Evolutionary conservation across 371 early-diverging fungal species (phyloP), one percentile per base, ranked within the genome.

Genomic region (Actinomortierella wolfii): DNA sequence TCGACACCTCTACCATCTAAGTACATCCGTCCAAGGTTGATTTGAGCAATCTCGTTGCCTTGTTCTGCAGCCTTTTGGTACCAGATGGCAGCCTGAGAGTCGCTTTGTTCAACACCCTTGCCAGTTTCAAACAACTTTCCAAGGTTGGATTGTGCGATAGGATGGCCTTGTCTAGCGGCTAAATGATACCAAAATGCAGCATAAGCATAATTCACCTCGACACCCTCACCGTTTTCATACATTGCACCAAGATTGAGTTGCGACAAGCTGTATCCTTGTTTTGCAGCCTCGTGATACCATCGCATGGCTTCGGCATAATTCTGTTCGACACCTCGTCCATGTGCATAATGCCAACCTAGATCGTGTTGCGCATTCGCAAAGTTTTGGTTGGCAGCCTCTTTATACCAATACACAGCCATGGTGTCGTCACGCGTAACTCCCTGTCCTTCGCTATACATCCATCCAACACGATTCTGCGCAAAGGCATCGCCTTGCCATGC

Each of bases 41-140:
- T 90, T 67, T 92, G 89, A 20, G 93, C 94, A 66, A 88, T 89
- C 25, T 87, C 85, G 68, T 90, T 90, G n/a, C 94, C 94, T 46
- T 83, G 79, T 52, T 84, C 85, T 3, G 94, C 92, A 9, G 93
- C 80, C 51, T 80, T 64, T 23, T 61, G 60, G 67, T 91, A 94
- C 89, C 89, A 94, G 52, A 78, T 57, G 25, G 93, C 84, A 5
- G 94, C 94, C 59, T 84, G 80, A 2, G 64, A 54, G 0, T 86
- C 68, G 54, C 91, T 78, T 66, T 85, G 83, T 55, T 83, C 81
- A 3, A 89, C 86, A 20, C 92, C 93, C 51, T 87, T 79, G 34
- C 94, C 95, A 34, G 90, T 89, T 76, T 93, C 93, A 65, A 90
- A 92, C 57, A 91, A 91, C 65, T 92, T 87, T 0, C 90, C 94